phyloP scores from a whole-genome alignment of 768 basidiomycete species.

The Suillus cothurnatus region DNA sequence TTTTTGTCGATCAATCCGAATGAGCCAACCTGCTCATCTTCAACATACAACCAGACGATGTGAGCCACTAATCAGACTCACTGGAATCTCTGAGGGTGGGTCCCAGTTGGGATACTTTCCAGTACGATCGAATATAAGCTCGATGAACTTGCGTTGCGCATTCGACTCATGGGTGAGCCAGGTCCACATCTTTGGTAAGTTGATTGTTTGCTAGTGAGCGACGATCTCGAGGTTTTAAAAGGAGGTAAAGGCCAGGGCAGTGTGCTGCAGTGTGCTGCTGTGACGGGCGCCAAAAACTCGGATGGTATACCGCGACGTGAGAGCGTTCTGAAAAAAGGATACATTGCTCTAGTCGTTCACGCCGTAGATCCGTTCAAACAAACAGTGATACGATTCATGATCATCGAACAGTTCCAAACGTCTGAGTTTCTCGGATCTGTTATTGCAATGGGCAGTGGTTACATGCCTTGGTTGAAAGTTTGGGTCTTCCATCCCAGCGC shows the following conservation, averaged over 20 bases:
- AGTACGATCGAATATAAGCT: background rate
- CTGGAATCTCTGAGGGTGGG: background rate
- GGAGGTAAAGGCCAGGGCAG: background rate
- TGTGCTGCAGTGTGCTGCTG: background rate
- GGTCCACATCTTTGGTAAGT: background rate
- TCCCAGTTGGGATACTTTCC: slow-evolving; percentile 5
- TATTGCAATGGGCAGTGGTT: background rate
- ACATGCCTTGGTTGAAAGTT: background rate
- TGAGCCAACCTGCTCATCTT: background rate
- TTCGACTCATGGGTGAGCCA: background rate
- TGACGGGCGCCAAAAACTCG: background rate
- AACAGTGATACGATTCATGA: background rate
- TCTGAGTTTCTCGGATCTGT: background rate
- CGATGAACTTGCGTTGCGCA: slow-evolving; percentile 3
- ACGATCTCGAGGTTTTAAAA: background rate
- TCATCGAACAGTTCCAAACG: background rate
- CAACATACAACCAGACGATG: background rate
- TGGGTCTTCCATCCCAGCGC: background rate
- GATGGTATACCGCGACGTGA: background rate
- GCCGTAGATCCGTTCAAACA: background rate
- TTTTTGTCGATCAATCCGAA: background rate
- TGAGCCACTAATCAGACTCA: background rate
- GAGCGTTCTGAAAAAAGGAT: background rate
- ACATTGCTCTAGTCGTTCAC: background rate
- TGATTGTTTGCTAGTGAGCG: background rate